A percentile compares a stretch with the other conserved stretches of the same genome.
Evolutionary conservation across 108 stramenopile genomes (phyloP).

Genomic region (Conticribra weissflogii): DNA sequence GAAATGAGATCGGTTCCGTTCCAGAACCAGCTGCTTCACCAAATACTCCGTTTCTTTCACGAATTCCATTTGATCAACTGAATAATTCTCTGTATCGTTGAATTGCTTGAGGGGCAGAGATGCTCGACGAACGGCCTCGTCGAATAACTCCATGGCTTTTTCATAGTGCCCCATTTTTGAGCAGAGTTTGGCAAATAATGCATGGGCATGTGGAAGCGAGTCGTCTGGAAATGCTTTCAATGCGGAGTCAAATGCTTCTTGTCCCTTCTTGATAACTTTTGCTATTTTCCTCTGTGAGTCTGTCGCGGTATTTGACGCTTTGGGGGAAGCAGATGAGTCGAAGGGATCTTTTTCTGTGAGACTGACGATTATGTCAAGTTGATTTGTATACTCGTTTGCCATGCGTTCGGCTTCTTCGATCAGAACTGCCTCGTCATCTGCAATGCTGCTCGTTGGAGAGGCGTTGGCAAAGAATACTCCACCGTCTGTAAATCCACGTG

Average conservation of each 20-base stretch:
- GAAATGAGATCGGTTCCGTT: conserved; percentile 26
- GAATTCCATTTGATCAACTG: conserved; percentile 3
- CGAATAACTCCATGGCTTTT: conserved; percentile 16
- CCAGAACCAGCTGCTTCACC: conserved; percentile 11
- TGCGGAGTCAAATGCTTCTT: conserved; percentile 20
- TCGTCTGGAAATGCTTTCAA: conserved; percentile 18
- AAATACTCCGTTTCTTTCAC: conserved; percentile 11
- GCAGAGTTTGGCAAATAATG: conserved; percentile 26
- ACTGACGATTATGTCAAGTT: conserved; percentile 13
- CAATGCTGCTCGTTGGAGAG: background rate
- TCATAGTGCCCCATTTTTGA: conserved; percentile 15
- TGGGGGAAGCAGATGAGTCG: background rate
- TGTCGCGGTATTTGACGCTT: background rate
- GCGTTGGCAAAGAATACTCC: too few species aligned
- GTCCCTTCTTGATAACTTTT: conserved; percentile 6
- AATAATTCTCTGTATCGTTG: background rate
- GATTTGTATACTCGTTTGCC: conserved; percentile 13
- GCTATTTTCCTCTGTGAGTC: background rate
- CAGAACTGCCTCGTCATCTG: background rate
- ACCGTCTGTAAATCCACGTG: too few species aligned
- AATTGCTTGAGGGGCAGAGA: conserved; percentile 11
- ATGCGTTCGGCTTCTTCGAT: conserved; percentile 1
- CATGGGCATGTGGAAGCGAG: conserved; percentile 21
- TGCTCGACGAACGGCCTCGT: conserved; percentile 26
- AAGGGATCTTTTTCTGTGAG: conserved; percentile 1